Evolutionary conservation across 2,329 filamentous ascomycete genomes (phyloP), one percentile per base, ranked within the genome.

Genomic region (Fusarium brevicatenulatum): DNA sequence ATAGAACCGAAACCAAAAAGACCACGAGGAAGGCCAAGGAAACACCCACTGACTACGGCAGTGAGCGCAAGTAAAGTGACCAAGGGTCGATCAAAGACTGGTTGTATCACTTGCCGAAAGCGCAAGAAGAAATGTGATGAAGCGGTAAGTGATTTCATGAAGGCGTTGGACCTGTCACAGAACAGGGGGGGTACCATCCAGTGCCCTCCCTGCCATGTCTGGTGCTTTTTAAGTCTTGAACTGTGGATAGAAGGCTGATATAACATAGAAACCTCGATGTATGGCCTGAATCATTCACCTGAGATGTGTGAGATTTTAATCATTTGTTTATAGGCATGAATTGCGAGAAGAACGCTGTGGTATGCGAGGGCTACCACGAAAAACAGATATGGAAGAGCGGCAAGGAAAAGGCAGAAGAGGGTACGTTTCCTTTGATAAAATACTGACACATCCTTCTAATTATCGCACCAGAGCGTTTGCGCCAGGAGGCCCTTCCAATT

Each of bases 261-360:
- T 43, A 16, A 54, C 58, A 7, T 30, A 69, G 66, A 70, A 70
- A 70, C 67, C 67, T 34, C 85, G 88, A 78, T 92, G 90, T 92
- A 83, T 44, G 77, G 65, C 39, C 43, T 21, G 21, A 53, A 28
- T 12, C 40, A 30, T 49, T 28, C 63, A 39, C 34, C 21, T 23
- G 52, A 34, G 30, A 67, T 25, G 16, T 49, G 28, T 21, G 32
- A 25, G 34, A 28, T 58, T 68, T 56, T 75, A 68, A 76, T 54
- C 70, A 32, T 32, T 55, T 76, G 34, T 80, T 72, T 63, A 13
- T 64, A 94, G 92, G 93, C 76, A 87, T 94, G 81, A 97, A 97
- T 77, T 97, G 95, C 79, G 92, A 96, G 83, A 97, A 97, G 86
- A 97, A 97, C 80, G 94, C 94, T 13, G 93, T 97, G 18, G 90